Evolutionary conservation across 345 rosid species (phyloP).

Genomic region (Syzygium jambos): DNA sequence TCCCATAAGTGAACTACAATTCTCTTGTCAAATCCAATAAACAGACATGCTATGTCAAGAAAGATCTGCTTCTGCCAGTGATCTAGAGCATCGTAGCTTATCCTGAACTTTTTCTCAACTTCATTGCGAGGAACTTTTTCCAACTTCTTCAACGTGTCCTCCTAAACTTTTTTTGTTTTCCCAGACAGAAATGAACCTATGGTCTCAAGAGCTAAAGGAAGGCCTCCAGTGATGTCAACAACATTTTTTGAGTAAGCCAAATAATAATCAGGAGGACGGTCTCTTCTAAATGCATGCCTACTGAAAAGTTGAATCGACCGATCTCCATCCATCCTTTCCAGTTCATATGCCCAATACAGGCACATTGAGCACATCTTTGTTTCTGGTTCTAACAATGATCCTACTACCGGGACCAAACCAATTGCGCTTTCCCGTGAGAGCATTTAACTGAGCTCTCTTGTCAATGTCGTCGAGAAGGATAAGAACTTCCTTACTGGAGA

Average conservation of each 20-base stretch:
- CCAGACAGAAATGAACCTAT: conserved; percentile 5
- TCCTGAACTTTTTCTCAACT: conserved; percentile 8
- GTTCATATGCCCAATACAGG: conserved; percentile 9
- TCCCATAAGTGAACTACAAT: conserved; percentile 12
- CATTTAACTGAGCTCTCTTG: conserved; percentile 3
- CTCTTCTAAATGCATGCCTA: conserved; percentile 10
- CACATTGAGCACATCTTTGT: conserved; percentile 2
- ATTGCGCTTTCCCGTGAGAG: not conserved
- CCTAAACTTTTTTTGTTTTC: conserved; percentile 5
- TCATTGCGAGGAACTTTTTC: conserved; percentile 9
- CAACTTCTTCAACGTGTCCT: conserved; percentile 10
- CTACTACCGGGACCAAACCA: conserved; percentile 15
- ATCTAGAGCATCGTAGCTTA: conserved; percentile 11
- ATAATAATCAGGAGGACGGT: conserved; percentile 4
- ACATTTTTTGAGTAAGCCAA: conserved; percentile 5
- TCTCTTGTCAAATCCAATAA: conserved; percentile 10
- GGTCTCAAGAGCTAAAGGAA: conserved; percentile 12
- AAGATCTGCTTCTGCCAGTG: conserved; percentile 15
- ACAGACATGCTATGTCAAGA: conserved; percentile 11
- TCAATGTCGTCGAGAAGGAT: conserved; percentile 13
- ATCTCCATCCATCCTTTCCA: conserved; percentile 1
- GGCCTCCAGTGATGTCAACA: conserved; percentile 7
- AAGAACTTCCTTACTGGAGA: conserved; percentile 4
- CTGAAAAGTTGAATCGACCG: conserved; percentile 12
- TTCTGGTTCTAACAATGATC: conserved; percentile 7